Evolutionary conservation across 192 early-diverging fungal genomes (phyloP), one percentile per base, ranked within the genome.

Genomic region (Backusella tuberculispora): DNA sequence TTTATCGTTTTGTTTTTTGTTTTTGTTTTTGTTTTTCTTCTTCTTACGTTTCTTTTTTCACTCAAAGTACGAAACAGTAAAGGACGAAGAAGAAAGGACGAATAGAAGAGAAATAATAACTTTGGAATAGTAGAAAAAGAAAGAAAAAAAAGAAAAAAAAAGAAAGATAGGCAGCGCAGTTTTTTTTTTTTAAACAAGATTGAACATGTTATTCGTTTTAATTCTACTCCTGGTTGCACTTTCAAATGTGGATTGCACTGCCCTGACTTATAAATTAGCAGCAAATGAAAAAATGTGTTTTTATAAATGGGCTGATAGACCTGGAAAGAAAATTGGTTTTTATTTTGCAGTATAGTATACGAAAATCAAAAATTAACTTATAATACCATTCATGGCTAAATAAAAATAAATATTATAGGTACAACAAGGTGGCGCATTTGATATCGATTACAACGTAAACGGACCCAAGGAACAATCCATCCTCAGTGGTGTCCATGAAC

Each of bases 391-490:
- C 1, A 42, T 5, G 40, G 41, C 19, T 42, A 44, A 64, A 40
- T 68, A 24, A 19, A n/a, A 24, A 68, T 9, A 41, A 6, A 42
- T 38, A 50, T 34, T 9, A n/a, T 42, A 97, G 95, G 97, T 97
- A 41, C 98, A 99, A 88, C 87, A 89, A 60, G 98, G 98, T 29
- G 98, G 98, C 72, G 87, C 92, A 43, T 99, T 98, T 80, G 98
- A 99, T 80, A 92, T 99, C 53, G 98, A 99, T 84, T 97, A 92
- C 71, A 90, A 93, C 37, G 92, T 98, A 37, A 90, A 84, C 53
- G 93, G 88, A 34, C 95, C 96, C 45, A 83, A 90, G 72, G 85
- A 85, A 71, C 88, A 86, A 47, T 73, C 88, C 67, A 76, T 98
- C 38, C 78, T 97, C 69, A 78, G 81, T 37, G 96, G 94, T 69